Conservation (phyloP, 495 filamentous ascomycete species). For the Podospora sp. region DNA sequence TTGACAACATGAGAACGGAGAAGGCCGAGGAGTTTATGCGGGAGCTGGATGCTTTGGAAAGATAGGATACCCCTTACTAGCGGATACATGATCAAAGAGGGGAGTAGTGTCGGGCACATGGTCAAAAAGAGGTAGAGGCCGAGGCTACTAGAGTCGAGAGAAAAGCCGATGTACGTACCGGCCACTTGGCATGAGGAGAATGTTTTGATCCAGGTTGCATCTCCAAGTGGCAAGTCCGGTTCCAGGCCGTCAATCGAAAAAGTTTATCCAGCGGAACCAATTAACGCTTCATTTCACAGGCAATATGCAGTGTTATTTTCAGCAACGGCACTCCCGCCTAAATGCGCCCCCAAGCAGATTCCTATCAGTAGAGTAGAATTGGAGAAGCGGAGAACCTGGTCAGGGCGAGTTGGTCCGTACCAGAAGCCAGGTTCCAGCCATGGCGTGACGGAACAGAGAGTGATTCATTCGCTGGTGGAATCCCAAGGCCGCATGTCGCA, state of each 20-base stretch:
- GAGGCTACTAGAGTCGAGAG: too few species aligned
- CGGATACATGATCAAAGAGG: too few species aligned
- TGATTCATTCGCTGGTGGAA: neutral
- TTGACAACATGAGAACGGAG: conserved; percentile 31
- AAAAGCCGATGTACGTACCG: too few species aligned
- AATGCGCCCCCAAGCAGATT: neutral
- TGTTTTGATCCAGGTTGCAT: too few species aligned
- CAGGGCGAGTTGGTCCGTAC: neutral
- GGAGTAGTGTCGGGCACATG: too few species aligned
- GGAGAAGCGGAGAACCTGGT: conserved; percentile 22
- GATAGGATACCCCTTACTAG: neutral
- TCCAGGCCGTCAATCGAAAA: neutral
- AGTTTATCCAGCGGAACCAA: conserved; percentile 1
- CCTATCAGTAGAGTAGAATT: neutral
- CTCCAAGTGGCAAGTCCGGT: too few species aligned
- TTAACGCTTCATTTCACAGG: neutral
- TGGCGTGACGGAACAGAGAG: neutral
- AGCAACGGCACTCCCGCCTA: neutral
- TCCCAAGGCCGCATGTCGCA: conserved; percentile 2
- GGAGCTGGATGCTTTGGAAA: conserved; percentile 12
- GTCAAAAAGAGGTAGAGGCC: too few species aligned
- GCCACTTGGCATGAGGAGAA: too few species aligned
- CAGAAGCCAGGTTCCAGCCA: conserved; percentile 21
- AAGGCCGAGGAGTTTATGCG: conserved; percentile 21
- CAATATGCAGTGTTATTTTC: neutral